These are phyloP conservation scores for Podaxis pistillaris DNA, from an alignment of 768 basidiomycete species.

Conservation along the genomic window DNA sequence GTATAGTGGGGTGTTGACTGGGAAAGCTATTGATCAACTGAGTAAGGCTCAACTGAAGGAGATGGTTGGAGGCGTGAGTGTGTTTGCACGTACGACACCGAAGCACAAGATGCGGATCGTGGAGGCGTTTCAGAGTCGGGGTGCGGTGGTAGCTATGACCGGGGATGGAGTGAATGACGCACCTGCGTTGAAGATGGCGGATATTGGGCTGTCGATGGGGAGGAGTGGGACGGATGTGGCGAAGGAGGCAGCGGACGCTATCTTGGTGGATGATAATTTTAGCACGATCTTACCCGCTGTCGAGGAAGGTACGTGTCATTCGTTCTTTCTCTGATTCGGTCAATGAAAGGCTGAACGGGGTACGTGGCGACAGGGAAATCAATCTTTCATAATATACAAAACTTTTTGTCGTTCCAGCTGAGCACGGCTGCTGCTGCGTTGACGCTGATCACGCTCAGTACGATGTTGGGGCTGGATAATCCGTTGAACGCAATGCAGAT, in stretches of 20 bases:
- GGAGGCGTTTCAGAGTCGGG: constrained; percentile 87
- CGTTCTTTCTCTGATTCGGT: constrained; percentile 8
- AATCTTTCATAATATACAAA: constrained; percentile 99
- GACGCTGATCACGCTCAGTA: constrained; percentile 92
- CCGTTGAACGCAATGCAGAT: constrained; percentile 99
- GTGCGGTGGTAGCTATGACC: constrained; percentile 94
- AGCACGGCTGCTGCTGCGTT: constrained; percentile 97
- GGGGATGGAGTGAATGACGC: constrained; percentile 99
- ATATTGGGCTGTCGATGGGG: constrained; percentile 98
- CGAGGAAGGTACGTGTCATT: constrained; percentile 68
- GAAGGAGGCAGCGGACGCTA: constrained; percentile 96
- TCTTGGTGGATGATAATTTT: constrained; percentile 97
- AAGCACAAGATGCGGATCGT: constrained; percentile 98
- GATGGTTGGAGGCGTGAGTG: constrained; percentile 74
- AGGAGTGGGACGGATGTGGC: constrained; percentile 98
- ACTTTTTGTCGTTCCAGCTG: constrained; percentile 95
- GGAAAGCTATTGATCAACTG: constrained; percentile 83
- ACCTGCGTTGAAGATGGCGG: constrained; percentile 95
- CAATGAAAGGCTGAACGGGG: constrained; percentile 1
- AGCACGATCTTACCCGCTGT: constrained; percentile 92
- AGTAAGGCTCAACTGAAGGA: constrained; percentile 79
- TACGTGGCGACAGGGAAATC: constrained; percentile 66
- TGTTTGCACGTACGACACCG: constrained; percentile 95
- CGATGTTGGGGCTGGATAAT: constrained; percentile 84
- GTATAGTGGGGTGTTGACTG: constrained; percentile 58